Conservation (phyloP, 768 basidiomycete species). For the Mycena pura region DNA sequence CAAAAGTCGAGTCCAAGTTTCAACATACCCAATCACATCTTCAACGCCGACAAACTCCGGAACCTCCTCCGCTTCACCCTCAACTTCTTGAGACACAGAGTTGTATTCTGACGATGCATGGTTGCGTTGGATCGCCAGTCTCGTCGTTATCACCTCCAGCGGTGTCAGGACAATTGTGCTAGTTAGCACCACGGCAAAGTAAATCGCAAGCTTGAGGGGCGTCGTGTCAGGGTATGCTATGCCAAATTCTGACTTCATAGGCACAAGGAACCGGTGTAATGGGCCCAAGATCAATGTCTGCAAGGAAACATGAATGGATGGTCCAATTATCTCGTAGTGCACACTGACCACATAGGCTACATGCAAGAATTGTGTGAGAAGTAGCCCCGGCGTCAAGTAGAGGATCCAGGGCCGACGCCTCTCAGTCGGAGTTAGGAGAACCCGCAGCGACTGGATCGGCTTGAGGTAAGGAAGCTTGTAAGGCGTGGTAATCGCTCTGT, state of each 20-base stretch:
- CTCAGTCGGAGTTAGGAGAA: slow-evolving; percentile 83
- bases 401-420: slow-evolving; percentile 79
- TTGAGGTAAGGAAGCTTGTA: slow-evolving; percentile 73
- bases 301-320: not conserved
- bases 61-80: slow-evolving; percentile 64
- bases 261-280: slow-evolving; percentile 53
- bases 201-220: slow-evolving; percentile 56
- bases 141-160: slow-evolving; percentile 78
- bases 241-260: slow-evolving; percentile 42
- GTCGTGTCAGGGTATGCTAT: slow-evolving; percentile 52
- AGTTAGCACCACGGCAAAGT: slow-evolving; percentile 59
- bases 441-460: slow-evolving; percentile 62
- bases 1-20: not conserved
- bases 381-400: slow-evolving; percentile 78
- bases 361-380: slow-evolving; percentile 63
- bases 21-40: slow-evolving; percentile 81
- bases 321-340: not conserved
- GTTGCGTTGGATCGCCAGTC: slow-evolving; percentile 85
- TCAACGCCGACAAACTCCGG: slow-evolving; percentile 72
- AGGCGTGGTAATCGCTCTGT: slow-evolving; percentile 86
- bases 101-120: slow-evolving; percentile 79
- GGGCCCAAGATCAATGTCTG: slow-evolving; percentile 48
- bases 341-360: slow-evolving; percentile 49
- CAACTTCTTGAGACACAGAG: slow-evolving; percentile 75
- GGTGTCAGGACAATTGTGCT: slow-evolving; percentile 72